phyloP scores from a whole-genome alignment of 306 rosid genomes.

The Cucurbita pepo region DNA sequence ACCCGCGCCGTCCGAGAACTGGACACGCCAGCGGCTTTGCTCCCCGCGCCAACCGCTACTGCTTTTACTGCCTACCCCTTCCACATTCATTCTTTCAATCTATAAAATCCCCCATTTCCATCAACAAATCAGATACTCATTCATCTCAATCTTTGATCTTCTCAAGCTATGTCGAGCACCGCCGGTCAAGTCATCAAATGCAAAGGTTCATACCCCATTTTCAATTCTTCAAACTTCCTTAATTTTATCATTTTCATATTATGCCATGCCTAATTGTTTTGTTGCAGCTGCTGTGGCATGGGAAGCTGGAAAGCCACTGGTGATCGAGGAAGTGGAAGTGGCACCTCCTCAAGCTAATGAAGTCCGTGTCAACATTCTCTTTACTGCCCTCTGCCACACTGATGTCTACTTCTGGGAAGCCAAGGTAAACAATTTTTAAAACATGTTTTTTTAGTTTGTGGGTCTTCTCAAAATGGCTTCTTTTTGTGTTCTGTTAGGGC shows the following conservation, averaged over 20 bases:
- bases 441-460: background rate
- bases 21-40: too few species aligned
- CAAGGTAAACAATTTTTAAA: constrained; percentile 9
- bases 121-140: too few species aligned
- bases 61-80: too few species aligned
- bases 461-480: background rate
- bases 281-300: constrained; percentile 47
- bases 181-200: constrained; percentile 52
- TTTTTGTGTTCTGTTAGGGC: constrained; percentile 33
- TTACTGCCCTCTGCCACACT: constrained; percentile 34
- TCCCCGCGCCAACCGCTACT: too few species aligned
- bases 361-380: constrained; percentile 35
- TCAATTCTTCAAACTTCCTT: background rate
- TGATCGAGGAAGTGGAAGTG: constrained; percentile 36
- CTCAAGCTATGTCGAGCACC: constrained; percentile 24
- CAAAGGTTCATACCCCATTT: constrained; percentile 17
- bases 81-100: too few species aligned
- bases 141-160: background rate
- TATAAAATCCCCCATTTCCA: too few species aligned
- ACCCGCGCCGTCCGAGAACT: too few species aligned
- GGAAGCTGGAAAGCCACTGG: constrained; percentile 42
- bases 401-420: constrained; percentile 43
- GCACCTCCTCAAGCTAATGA: constrained; percentile 36
- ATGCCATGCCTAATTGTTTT: too few species aligned
- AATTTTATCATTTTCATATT: background rate